A percentile compares a stretch with the other conserved stretches of the same genome.
Conservation (phyloP, 768 basidiomycete genomes). For the Mycena rebaudengoi region DNA sequence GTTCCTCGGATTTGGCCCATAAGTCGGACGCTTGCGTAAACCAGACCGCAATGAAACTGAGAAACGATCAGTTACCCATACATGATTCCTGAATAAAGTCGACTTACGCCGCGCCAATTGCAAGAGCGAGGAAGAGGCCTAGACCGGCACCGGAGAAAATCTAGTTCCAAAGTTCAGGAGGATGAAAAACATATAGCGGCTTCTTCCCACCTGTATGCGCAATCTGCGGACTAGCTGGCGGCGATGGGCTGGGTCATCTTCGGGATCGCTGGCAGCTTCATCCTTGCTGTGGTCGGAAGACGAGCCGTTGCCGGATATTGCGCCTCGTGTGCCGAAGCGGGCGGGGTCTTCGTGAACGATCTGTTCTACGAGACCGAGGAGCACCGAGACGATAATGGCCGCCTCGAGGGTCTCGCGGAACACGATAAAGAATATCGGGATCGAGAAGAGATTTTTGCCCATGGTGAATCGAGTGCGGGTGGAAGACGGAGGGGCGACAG, state of each 20-base stretch:
- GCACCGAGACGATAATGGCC: slow-evolving; percentile 89
- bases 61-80: too few relatives aligned
- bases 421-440: slow-evolving; percentile 96
- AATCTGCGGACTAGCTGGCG: slow-evolving; percentile 70
- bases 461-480: slow-evolving; percentile 46
- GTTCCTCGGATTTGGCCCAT: slow-evolving; percentile 83
- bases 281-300: slow-evolving; percentile 37
- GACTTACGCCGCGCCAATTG: slow-evolving; percentile 81
- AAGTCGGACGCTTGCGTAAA: slow-evolving; percentile 90
- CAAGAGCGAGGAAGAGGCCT: slow-evolving; percentile 82
- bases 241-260: slow-evolving; percentile 39
- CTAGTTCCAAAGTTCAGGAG: slow-evolving; percentile 42
- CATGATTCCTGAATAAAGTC: neutral
- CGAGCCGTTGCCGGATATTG: slow-evolving; percentile 12
- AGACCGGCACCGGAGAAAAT: slow-evolving; percentile 78
- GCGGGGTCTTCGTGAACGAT: slow-evolving; percentile 59
- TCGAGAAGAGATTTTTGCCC: slow-evolving; percentile 81
- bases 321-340: slow-evolving; percentile 20
- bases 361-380: slow-evolving; percentile 92
- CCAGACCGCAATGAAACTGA: slow-evolving; percentile 90
- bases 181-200: neutral
- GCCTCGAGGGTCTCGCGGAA: slow-evolving; percentile 96
- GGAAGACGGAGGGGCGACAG: neutral
- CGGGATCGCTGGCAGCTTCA: slow-evolving; percentile 34
- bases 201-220: slow-evolving; percentile 68